These are phyloP conservation scores for Colletotrichum sp. DNA, from an alignment of 2,329 filamentous ascomycete genomes.

Conservation along the genomic window DNA sequence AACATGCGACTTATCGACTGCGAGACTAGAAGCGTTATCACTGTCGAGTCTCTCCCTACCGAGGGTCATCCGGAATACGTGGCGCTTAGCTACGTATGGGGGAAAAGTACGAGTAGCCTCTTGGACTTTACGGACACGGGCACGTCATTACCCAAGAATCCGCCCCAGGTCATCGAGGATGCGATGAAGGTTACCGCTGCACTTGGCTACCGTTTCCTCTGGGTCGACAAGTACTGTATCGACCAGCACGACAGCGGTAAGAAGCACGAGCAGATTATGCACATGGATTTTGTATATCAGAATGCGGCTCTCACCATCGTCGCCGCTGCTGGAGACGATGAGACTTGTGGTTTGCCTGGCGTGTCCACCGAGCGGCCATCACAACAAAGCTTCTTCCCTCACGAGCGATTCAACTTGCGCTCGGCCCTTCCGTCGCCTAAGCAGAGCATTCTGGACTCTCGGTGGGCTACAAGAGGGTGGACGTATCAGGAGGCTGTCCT, in stretches of 20 bases:
- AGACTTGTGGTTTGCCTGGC: slow-evolving; percentile 1
- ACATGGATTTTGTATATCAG: slow-evolving; percentile 30
- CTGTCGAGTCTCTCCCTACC: not conserved
- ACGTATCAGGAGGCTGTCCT: slow-evolving; percentile 19
- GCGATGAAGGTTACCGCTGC: slow-evolving; percentile 22
- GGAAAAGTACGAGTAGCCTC: not conserved
- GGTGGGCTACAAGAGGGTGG: slow-evolving; percentile 13
- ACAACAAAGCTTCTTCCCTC: not conserved
- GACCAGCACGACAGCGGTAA: slow-evolving; percentile 28
- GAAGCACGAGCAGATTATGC: slow-evolving; percentile 25
- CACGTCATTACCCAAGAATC: not conserved
- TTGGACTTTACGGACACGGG: not conserved
- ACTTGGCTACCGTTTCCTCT: slow-evolving; percentile 28
- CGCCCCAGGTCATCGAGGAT: slow-evolving; percentile 12
- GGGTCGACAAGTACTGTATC: slow-evolving; percentile 32
- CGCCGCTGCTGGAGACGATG: slow-evolving; percentile 18
- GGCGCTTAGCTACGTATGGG: slow-evolving; percentile 6
- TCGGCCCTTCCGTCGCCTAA: not conserved
- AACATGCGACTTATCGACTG: slow-evolving; percentile 1
- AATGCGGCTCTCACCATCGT: slow-evolving; percentile 27
- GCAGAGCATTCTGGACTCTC: not conserved
- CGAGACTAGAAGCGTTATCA: not conserved
- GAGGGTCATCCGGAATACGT: not conserved
- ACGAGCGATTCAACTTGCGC: not conserved
- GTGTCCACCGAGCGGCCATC: not conserved